phyloP scores from a whole-genome alignment of 1,139 yeast species.

The Blastobotrys apis region DNA sequence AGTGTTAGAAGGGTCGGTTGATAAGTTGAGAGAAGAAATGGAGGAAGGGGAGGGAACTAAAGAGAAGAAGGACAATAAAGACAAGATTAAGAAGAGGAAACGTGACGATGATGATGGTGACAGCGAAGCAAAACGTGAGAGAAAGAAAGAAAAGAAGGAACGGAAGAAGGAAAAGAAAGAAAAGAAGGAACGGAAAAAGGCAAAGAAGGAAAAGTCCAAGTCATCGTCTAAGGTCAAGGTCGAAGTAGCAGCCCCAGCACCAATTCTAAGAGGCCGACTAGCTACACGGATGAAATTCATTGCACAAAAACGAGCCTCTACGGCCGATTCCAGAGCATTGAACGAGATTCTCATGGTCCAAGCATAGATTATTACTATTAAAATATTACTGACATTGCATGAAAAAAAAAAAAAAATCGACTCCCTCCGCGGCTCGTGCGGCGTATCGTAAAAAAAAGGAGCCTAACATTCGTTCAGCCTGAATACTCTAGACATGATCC shows the following conservation, averaged over 20 bases:
- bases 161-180: constrained; percentile 27
- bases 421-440: no score
- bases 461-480: no score
- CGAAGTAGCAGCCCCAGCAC: constrained; percentile 25
- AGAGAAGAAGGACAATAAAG: constrained; percentile 31
- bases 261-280: constrained; percentile 55
- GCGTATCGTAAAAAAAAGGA: no score
- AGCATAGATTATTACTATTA: constrained; percentile 11
- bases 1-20: constrained; percentile 79
- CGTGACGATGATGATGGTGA: constrained; percentile 27
- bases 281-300: constrained; percentile 85
- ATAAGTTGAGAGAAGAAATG: constrained; percentile 38
- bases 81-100: constrained; percentile 31
- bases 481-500: no score
- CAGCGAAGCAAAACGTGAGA: constrained; percentile 29
- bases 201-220: constrained; percentile 31
- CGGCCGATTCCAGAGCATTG: constrained; percentile 80
- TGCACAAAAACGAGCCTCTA: constrained; percentile 83
- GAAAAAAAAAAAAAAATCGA: no score
- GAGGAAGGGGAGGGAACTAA: constrained; percentile 31
- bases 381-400: no score
- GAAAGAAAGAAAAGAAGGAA: constrained; percentile 26
- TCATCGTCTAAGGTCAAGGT: constrained; percentile 20
- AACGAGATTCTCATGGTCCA: constrained; percentile 86
- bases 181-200: constrained; percentile 24